Conservation (phyloP, 2,329 filamentous ascomycete species). For the Emmonsiellopsis sp. region DNA sequence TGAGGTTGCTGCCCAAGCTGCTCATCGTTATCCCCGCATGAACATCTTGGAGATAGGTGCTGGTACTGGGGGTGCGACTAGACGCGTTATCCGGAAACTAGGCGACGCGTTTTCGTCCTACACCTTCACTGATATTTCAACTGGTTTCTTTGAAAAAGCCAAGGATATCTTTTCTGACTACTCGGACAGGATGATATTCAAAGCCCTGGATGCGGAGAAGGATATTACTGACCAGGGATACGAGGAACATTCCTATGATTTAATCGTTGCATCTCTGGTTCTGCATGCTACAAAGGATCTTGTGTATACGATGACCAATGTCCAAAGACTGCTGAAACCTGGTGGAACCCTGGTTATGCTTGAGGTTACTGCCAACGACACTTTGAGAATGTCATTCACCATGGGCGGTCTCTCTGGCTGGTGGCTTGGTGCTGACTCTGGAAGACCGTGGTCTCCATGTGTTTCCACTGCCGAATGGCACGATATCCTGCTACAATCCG, state of each 20-base stretch:
- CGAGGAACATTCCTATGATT: constrained; percentile 13
- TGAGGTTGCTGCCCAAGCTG: background rate
- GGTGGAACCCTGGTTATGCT: constrained; percentile 11
- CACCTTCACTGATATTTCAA: constrained; percentile 12
- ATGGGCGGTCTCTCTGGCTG: constrained; percentile 12
- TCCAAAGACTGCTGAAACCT: constrained; percentile 11
- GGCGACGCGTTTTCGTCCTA: constrained; percentile 10
- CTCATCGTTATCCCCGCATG: constrained; percentile 13
- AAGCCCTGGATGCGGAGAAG: constrained; percentile 13
- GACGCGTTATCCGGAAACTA: constrained; percentile 6
- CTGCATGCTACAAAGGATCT: constrained; percentile 17
- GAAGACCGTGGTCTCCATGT: constrained; percentile 5
- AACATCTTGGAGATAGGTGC: constrained; percentile 26
- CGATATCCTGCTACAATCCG: constrained; percentile 10
- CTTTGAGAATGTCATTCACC: constrained; percentile 8
- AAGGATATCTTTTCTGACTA: constrained; percentile 18
- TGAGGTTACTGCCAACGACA: constrained; percentile 6
- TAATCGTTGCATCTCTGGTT: constrained; percentile 17
- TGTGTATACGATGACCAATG: constrained; percentile 10
- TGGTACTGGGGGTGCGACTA: constrained; percentile 22
- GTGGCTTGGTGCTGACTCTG: constrained; percentile 10
- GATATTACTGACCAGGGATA: constrained; percentile 16
- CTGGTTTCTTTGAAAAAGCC: constrained; percentile 16
- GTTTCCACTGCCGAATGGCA: constrained; percentile 15
- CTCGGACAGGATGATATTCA: constrained; percentile 13